Evolutionary conservation across 352 stramenopile species (phyloP).

Genomic region (Elongisporangium undulatum): DNA sequence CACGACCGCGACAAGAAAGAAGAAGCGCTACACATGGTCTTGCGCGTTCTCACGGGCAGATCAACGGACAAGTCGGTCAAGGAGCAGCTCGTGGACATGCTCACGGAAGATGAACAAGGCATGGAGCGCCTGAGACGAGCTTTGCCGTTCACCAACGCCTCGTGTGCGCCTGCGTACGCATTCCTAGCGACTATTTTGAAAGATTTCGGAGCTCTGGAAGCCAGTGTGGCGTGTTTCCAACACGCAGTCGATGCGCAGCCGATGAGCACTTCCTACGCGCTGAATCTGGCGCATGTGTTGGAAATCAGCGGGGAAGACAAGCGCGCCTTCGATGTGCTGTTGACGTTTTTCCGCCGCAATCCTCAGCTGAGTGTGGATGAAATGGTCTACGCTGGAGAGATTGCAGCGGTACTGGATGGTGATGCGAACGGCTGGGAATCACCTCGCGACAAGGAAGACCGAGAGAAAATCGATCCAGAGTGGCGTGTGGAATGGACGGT

Average conservation of each 20-base stretch:
- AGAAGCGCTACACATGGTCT: slow-evolving; percentile 63
- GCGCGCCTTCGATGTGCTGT: slow-evolving; percentile 36
- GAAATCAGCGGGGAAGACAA: slow-evolving; percentile 38
- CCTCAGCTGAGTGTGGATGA: slow-evolving; percentile 21
- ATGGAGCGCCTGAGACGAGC: slow-evolving; percentile 38
- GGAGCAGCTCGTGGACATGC: slow-evolving; percentile 38
- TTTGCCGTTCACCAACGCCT: slow-evolving; percentile 29
- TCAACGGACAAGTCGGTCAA: slow-evolving; percentile 45
- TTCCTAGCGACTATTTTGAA: slow-evolving; percentile 77
- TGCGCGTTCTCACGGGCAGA: slow-evolving; percentile 55
- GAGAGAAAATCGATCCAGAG: neutral
- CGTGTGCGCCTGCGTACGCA: slow-evolving; percentile 58
- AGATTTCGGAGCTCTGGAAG: slow-evolving; percentile 52
- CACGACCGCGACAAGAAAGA: slow-evolving; percentile 51
- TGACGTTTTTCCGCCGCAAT: slow-evolving; percentile 39
- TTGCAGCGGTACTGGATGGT: slow-evolving; percentile 32
- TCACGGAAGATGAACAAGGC: slow-evolving; percentile 24
- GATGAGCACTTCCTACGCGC: slow-evolving; percentile 46
- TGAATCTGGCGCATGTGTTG: slow-evolving; percentile 64
- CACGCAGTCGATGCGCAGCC: slow-evolving; percentile 32
- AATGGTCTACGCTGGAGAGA: slow-evolving; percentile 15
- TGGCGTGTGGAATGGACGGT: slow-evolving; percentile 27
- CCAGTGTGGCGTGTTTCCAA: slow-evolving; percentile 52
- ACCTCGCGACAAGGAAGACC: neutral
- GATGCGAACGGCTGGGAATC: slow-evolving; percentile 12